A percentile compares a stretch with the other conserved stretches of the same genome.
Conservation (phyloP, 352 stramenopile genomes). For the Pythium aristosporum region DNA sequence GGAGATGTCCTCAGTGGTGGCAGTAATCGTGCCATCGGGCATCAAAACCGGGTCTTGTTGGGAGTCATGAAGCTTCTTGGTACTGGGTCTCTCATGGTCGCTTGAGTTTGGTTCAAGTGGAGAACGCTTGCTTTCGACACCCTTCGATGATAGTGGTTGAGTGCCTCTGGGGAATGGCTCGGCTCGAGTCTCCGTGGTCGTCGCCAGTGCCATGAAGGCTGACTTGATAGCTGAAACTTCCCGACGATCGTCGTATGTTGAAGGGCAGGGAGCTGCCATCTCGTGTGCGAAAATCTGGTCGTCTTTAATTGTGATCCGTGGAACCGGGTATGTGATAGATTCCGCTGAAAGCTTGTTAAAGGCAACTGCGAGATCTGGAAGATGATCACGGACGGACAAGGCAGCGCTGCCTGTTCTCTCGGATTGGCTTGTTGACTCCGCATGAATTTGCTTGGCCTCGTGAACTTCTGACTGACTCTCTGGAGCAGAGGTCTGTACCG, state of each 20-base stretch:
- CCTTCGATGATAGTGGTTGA: neutral
- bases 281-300: neutral
- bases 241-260: neutral
- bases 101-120: neutral
- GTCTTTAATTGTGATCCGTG: neutral
- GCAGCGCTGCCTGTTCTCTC: neutral
- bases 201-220: neutral
- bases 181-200: neutral
- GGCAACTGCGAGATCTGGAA: neutral
- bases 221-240: neutral
- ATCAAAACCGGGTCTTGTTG: neutral
- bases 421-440: neutral
- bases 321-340: neutral
- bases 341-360: constrained; percentile 1
- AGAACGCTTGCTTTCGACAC: neutral
- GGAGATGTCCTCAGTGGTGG: neutral
- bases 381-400: neutral
- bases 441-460: neutral
- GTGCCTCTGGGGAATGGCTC: neutral
- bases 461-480: neutral
- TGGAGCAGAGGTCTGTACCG: neutral
- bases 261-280: neutral
- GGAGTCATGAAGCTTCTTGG: neutral
- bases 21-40: neutral
- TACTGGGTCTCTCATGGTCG: neutral